phyloP scores from a whole-genome alignment of 176 grass and related monocot species.

The Phragmites australis region DNA sequence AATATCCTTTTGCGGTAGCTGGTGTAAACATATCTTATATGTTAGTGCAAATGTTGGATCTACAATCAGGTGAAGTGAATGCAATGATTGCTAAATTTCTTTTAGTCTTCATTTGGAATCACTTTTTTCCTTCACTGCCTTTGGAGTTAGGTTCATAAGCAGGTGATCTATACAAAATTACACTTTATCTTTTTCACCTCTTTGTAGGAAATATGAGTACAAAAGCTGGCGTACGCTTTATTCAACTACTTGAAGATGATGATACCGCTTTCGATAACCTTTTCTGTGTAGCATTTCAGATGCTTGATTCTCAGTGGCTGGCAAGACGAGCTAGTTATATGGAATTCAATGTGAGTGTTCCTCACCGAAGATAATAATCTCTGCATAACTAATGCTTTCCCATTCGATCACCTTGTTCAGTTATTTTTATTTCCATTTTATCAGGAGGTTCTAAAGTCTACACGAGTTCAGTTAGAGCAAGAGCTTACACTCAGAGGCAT shows the following conservation, averaged over 20 bases:
- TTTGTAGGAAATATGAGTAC: slow-evolving; percentile 54
- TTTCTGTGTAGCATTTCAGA: slow-evolving; percentile 73
- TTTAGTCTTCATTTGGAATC: background rate
- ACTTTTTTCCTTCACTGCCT: background rate
- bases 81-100: background rate
- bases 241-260: slow-evolving; percentile 65
- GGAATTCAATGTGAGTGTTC: slow-evolving; percentile 79
- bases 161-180: slow-evolving; percentile 3
- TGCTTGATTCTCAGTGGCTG: slow-evolving; percentile 84
- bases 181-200: slow-evolving; percentile 7
- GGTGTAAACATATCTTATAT: slow-evolving; percentile 78
- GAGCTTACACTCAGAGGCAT: slow-evolving; percentile 53
- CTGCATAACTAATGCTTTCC: background rate
- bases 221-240: slow-evolving; percentile 63
- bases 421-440: slow-evolving; percentile 34
- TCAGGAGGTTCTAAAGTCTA: slow-evolving; percentile 81
- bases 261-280: slow-evolving; percentile 79
- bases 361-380: background rate
- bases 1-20: slow-evolving; percentile 74
- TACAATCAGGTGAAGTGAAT: slow-evolving; percentile 59
- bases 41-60: slow-evolving; percentile 64
- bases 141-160: slow-evolving; percentile 11
- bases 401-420: slow-evolving; percentile 6
- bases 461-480: slow-evolving; percentile 63
- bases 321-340: slow-evolving; percentile 74